Conservation (phyloP, 169 alveolate genomes). For the Babesia ovis region DNA sequence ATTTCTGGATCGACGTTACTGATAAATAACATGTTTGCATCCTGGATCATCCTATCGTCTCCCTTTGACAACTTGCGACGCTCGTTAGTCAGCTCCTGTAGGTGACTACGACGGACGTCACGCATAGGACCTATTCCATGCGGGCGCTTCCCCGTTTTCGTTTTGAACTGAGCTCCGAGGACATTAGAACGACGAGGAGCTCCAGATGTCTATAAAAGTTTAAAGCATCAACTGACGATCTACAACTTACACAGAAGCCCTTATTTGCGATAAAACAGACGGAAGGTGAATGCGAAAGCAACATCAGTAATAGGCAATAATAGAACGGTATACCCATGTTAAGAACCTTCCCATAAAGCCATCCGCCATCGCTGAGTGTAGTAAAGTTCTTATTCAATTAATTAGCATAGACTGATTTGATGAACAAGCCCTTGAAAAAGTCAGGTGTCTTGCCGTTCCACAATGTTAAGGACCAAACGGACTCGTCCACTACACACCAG, state of each 20-base stretch:
- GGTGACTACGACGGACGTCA: constrained; percentile 44
- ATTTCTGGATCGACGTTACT: constrained; percentile 63
- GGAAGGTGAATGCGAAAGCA: constrained; percentile 11
- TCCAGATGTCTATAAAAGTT: background rate
- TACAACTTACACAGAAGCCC: background rate
- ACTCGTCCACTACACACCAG: background rate
- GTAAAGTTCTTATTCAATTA: too few species aligned
- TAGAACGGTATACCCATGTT: constrained; percentile 13
- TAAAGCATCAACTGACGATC: background rate
- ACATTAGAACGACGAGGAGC: background rate
- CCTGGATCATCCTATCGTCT: constrained; percentile 33
- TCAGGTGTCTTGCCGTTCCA: too few species aligned
- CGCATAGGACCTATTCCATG: constrained; percentile 57
- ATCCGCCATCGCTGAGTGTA: constrained; percentile 26
- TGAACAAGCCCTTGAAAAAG: too few species aligned
- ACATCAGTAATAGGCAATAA: background rate
- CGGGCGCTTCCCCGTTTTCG: constrained; percentile 59
- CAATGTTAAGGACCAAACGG: too few species aligned
- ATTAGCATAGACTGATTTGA: too few species aligned
- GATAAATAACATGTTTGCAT: constrained; percentile 61
- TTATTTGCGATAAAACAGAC: background rate
- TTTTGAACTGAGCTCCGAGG: constrained; percentile 52
- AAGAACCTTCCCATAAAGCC: background rate
- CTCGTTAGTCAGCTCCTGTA: constrained; percentile 61
- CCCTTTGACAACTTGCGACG: constrained; percentile 49